phyloP scores from a whole-genome alignment of 1,284 basidiomycete species.

The Leucoagaricus sp. region DNA sequence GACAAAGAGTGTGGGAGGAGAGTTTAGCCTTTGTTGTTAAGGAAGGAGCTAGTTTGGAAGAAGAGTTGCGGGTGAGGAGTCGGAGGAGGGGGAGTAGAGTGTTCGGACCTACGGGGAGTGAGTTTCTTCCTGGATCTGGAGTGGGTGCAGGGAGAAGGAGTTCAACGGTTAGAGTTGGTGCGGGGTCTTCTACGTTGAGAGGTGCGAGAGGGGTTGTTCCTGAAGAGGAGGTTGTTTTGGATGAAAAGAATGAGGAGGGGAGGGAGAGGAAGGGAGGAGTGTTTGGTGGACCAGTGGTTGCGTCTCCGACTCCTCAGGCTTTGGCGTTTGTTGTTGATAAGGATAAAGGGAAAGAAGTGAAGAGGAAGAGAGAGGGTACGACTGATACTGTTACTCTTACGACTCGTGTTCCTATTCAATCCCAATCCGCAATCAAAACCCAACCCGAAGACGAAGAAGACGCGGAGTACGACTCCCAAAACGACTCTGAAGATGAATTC shows the following conservation, averaged over 20 bases:
- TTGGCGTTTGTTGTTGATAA: neutral
- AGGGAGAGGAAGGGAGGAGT: neutral
- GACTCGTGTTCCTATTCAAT: no score
- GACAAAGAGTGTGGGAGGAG: slow-evolving; percentile 89
- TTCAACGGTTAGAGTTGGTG: neutral
- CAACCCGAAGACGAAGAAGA: slow-evolving; percentile 35
- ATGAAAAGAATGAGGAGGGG: neutral
- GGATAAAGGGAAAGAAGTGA: neutral
- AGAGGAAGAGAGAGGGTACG: neutral
- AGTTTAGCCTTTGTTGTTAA: slow-evolving; percentile 84
- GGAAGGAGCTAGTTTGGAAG: slow-evolving; percentile 87
- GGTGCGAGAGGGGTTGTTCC: neutral
- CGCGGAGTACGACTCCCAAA: slow-evolving; percentile 61
- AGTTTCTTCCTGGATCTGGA: neutral
- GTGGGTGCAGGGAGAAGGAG: neutral
- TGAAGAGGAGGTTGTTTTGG: neutral
- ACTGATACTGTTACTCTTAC: neutral
- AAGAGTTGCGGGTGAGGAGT: slow-evolving; percentile 68
- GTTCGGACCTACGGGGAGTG: slow-evolving; percentile 33
- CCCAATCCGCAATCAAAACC: neutral
- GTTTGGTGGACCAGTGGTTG: neutral
- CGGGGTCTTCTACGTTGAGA: neutral
- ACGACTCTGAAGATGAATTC: slow-evolving; percentile 91
- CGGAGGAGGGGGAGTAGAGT: slow-evolving; percentile 57
- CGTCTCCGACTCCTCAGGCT: neutral